Conservation (phyloP, 2,329 filamentous ascomycete genomes). For the Zarea fungicola region DNA sequence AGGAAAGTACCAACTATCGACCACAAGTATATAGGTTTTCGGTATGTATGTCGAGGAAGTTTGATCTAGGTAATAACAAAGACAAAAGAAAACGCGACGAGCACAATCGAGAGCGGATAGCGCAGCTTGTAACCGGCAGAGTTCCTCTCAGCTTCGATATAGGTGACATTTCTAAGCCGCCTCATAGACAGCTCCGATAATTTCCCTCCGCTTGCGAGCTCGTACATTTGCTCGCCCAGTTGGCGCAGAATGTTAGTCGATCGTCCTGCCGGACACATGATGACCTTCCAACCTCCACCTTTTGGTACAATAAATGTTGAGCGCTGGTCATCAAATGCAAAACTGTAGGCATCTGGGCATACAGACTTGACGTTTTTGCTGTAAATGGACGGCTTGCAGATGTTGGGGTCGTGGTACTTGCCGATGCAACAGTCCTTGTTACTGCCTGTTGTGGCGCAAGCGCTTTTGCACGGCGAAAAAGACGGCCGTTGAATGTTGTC, state of each 20-base stretch:
- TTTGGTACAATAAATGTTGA: conserved; percentile 58
- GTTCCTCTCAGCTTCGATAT: conserved; percentile 27
- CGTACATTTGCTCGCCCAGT: conserved; percentile 43
- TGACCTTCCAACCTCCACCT: conserved; percentile 72
- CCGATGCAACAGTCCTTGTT: conserved; percentile 73
- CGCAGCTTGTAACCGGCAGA: neutral
- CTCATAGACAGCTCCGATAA: conserved; percentile 29
- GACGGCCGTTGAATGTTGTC: conserved; percentile 63
- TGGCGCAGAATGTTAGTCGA: conserved; percentile 55
- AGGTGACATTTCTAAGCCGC: conserved; percentile 29
- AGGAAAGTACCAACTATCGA: neutral
- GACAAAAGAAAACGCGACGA: neutral
- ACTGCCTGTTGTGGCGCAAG: conserved; percentile 63
- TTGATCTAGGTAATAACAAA: conserved; percentile 1
- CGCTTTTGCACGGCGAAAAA: conserved; percentile 74
- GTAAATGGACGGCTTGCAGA: conserved; percentile 64
- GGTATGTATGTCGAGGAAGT: conserved; percentile 5
- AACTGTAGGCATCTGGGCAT: conserved; percentile 83
- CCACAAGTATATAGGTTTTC: neutral
- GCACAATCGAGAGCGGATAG: neutral
- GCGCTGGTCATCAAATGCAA: conserved; percentile 55
- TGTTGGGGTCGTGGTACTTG: conserved; percentile 54
- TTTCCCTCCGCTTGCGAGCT: conserved; percentile 38
- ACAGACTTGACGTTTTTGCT: conserved; percentile 64
- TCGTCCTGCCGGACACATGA: conserved; percentile 65